Conservation (phyloP, 2,329 filamentous ascomycete species). For the Sporothrix pseudoabietina region DNA sequence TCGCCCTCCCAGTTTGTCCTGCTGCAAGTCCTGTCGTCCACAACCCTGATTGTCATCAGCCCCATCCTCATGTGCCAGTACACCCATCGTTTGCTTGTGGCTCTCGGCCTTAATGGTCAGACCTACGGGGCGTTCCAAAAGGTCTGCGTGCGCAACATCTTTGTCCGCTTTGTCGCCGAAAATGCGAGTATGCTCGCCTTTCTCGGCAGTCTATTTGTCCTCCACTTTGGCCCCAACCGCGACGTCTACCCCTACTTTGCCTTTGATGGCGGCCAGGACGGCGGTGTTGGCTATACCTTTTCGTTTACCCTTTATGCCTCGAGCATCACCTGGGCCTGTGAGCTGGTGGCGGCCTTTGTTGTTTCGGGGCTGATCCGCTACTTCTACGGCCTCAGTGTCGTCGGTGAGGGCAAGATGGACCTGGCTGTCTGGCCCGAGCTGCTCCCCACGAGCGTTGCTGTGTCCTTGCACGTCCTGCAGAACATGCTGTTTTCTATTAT, state of each 20-base stretch:
- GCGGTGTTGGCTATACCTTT: slow-evolving; percentile 56
- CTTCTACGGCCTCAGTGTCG: slow-evolving; percentile 64
- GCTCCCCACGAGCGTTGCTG: slow-evolving; percentile 65
- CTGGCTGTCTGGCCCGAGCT: slow-evolving; percentile 68
- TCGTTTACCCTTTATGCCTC: slow-evolving; percentile 65
- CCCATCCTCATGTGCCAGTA: slow-evolving; percentile 64
- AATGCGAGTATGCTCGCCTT: slow-evolving; percentile 71
- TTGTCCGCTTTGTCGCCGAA: slow-evolving; percentile 67
- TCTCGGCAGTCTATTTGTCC: slow-evolving; percentile 64
- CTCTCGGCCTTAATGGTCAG: slow-evolving; percentile 60
- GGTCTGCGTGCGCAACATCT: slow-evolving; percentile 66
- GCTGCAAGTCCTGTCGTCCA: slow-evolving; percentile 65
- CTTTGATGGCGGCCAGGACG: slow-evolving; percentile 54
- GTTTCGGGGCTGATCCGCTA: slow-evolving; percentile 60
- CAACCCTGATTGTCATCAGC: slow-evolving; percentile 63
- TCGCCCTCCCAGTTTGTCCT: slow-evolving; percentile 66
- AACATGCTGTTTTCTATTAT: slow-evolving; percentile 74
- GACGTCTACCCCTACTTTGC: slow-evolving; percentile 71
- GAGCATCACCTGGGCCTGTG: slow-evolving; percentile 66
- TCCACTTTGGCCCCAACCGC: slow-evolving; percentile 68
- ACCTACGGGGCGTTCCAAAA: slow-evolving; percentile 67
- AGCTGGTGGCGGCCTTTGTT: slow-evolving; percentile 62
- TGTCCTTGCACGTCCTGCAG: slow-evolving; percentile 68
- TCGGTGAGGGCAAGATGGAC: slow-evolving; percentile 65
- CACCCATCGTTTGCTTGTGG: slow-evolving; percentile 58